A percentile compares a stretch with the other conserved stretches of the same genome.
phyloP scores from a whole-genome alignment of 331 rosid species.

The Quercus phellos region DNA sequence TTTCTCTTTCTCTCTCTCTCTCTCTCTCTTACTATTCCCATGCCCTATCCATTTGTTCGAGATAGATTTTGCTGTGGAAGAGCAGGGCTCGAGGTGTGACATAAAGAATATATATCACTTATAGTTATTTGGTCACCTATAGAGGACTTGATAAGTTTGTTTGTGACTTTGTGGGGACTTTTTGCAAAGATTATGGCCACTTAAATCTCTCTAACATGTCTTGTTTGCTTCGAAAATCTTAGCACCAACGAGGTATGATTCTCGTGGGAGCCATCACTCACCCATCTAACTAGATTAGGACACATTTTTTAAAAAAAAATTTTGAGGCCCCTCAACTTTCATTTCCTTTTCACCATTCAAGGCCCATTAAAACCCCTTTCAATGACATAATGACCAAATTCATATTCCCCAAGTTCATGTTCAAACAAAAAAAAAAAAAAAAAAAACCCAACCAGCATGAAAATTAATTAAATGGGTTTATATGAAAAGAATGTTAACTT shows the following conservation, averaged over 20 bases:
- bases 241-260: slow-evolving; percentile 38
- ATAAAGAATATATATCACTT: slow-evolving; percentile 15
- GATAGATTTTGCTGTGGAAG: slow-evolving; percentile 51
- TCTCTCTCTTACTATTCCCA: slow-evolving; percentile 5
- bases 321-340: not conserved
- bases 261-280: slow-evolving; percentile 40
- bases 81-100: slow-evolving; percentile 62
- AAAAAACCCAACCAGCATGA: not conserved
- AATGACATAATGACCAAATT: not conserved
- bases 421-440: too few relatives aligned
- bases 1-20: slow-evolving; percentile 19
- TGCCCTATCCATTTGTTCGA: slow-evolving; percentile 39
- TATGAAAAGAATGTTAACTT: slow-evolving; percentile 11
- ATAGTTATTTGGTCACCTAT: slow-evolving; percentile 43
- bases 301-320: not conserved
- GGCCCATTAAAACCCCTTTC: not conserved
- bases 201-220: slow-evolving; percentile 41
- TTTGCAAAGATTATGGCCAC: slow-evolving; percentile 39
- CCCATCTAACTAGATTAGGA: slow-evolving; percentile 16
- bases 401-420: not conserved
- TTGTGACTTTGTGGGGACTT: slow-evolving; percentile 51
- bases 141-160: slow-evolving; percentile 27
- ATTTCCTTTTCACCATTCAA: not conserved
- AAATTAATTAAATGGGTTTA: not conserved
- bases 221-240: slow-evolving; percentile 44